Evolutionary conservation across 768 basidiomycete species (phyloP), one percentile per base, ranked within the genome.

Genomic region (Russula dissimulans): DNA sequence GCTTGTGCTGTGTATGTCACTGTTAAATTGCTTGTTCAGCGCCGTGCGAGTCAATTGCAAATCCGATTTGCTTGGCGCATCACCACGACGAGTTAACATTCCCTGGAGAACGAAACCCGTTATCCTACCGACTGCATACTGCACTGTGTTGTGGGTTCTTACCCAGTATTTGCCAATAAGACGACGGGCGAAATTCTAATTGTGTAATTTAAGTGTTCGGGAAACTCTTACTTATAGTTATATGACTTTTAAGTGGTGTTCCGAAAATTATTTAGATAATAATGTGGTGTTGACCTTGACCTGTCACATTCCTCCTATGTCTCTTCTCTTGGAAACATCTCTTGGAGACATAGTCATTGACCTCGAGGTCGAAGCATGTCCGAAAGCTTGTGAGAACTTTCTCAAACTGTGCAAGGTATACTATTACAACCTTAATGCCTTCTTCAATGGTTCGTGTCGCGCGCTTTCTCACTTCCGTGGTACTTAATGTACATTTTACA

Each of bases 311-410:
- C 22, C 22, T 26, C 22, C 22, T 31, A 97, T 97, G 97, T 97
- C 95, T 60, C 91, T 98, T 43, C 80, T 99, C 59, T 81, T 98
- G 65, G 97, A 98, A 78, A 99, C 97, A 4, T 97, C 94, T 22
- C 76, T 98, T 1, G 97, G 97, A 59, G 97, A 99, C 75, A 79
- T 99, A 57, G 92, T 98, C 61, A 91, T 98, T 68, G 97, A 98
- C 73, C 79, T 99, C 44, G 92, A 97, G 72, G 86, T 90, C 32
- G 91, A 94, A 8, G 77, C 78, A 42, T 97, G 95, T 73, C 97
- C 97, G 1, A 86, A 83, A 72, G 90, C 86, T 54, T 94, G 89
- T 74, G 85, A 91, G 72, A 99, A 98, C 78, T 98, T 98, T 69
- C 81, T 99, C 58, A 99, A 99, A 72, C 78, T 99, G 59, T 97